Base-by-base conservation (phyloP, 2,329 filamentous ascomycete genomes). In the Rhinocladiella mackenziei region DNA sequence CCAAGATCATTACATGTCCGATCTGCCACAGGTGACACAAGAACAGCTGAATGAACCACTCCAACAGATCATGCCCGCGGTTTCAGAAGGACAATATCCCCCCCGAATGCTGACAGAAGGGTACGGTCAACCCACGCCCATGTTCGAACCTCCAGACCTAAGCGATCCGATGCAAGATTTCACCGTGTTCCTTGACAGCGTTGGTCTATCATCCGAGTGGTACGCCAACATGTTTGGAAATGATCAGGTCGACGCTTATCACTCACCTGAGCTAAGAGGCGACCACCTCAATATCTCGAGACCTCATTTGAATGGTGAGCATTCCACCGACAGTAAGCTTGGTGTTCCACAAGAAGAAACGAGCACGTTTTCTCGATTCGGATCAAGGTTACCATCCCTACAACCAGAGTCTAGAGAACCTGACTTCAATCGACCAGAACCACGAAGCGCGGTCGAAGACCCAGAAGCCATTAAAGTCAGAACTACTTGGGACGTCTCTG, bases 161-260 rank as follows among this genome's bases (percentile, higher is more conserved):
- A 68, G 68, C 2, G 69, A 72, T 45, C 69, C 69, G 1, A 70
- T 72, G 33, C 69, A 72, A 50, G 69, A 72, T 51, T 72, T 72
- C 43, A 70, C 67, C 0, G 65, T 69, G 31, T 72, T 72, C 41
- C 54, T 72, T 25, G 69, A 72, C 49, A 71, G 68, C 45, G 69
- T 72, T n/a, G 69, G 69, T 6, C 58, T 72, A 11, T 71, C 69
- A 1, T 71, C 69, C 5, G 69, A 72, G 51, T 72, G 69, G 69
- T 68, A 72, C 50, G 70, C 68, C 1, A 68, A 67, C 4, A 64
- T 72, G 35, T 71, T 72, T 52, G 54, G 53, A 46, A 47, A 54
- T 45, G 51, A 57, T 39, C 55, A 49, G 28, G 46, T 67, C 63
- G 23, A 65, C 60, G 8, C 62, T 65, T 37, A 67, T 68, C 54